Evolutionary conservation across 768 basidiomycete species (phyloP).

Genomic region (Glaciozyma martinii): DNA sequence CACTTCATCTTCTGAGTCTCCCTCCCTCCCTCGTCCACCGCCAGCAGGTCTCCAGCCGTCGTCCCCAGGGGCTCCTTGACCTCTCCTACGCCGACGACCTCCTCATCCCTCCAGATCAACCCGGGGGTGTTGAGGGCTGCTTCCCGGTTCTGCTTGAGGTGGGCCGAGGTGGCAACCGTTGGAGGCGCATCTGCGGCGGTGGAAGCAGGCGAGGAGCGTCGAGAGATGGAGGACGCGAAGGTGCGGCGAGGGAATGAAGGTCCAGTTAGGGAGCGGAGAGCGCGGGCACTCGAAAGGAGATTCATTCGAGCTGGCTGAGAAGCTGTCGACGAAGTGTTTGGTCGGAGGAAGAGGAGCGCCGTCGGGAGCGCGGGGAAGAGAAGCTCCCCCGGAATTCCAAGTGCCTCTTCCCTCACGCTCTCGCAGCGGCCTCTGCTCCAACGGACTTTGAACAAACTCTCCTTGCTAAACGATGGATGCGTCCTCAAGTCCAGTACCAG

Average conservation of each 20-base stretch:
- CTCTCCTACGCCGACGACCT: slow-evolving; percentile 28
- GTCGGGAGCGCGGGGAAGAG: no score
- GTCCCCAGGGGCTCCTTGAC: neutral
- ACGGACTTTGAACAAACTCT: no score
- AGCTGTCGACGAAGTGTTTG: no score
- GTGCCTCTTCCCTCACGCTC: no score
- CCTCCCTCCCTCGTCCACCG: slow-evolving; percentile 55
- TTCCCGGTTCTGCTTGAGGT: slow-evolving; percentile 60
- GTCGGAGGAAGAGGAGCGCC: no score
- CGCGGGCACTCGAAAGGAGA: no score
- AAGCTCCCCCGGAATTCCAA: no score
- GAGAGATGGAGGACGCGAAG: neutral
- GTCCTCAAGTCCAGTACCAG: no score
- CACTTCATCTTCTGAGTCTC: slow-evolving; percentile 88
- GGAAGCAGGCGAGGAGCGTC: neutral
- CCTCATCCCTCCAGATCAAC: slow-evolving; percentile 61
- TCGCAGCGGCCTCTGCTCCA: no score
- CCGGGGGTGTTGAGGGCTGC: slow-evolving; percentile 62
- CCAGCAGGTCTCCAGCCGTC: slow-evolving; percentile 41
- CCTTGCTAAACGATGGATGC: no score
- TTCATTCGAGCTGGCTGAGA: neutral
- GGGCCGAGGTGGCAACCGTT: slow-evolving; percentile 55
- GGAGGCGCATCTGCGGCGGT: neutral
- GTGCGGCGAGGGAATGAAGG: no score
- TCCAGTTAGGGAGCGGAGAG: no score